Conservation (phyloP, 2,329 filamentous ascomycete genomes). For the Ophiocordyceps sinensis region DNA sequence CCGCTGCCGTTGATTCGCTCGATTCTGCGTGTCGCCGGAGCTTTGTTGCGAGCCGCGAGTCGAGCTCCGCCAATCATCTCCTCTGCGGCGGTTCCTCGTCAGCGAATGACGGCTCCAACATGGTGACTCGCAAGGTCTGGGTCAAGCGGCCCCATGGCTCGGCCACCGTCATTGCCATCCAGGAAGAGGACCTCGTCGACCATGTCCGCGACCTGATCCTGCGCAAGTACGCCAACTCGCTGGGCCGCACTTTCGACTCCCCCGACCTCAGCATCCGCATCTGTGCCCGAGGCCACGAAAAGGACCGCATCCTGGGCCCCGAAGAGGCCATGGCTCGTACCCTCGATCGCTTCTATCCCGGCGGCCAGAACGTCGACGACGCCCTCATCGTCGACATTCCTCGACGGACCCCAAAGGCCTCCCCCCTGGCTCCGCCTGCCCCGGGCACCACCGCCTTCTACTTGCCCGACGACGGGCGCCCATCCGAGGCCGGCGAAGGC, state of each 20-base stretch:
- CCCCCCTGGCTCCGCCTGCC: constrained; percentile 44
- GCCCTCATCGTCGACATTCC: constrained; percentile 85
- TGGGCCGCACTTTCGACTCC: constrained; percentile 78
- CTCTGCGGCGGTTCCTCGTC: constrained; percentile 11
- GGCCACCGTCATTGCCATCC: constrained; percentile 71
- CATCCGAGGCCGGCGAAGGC: constrained; percentile 56
- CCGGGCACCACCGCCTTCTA: constrained; percentile 34
- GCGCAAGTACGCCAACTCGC: constrained; percentile 83
- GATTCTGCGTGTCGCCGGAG: constrained; percentile 14
- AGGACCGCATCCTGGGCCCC: constrained; percentile 61
- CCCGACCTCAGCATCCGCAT: constrained; percentile 79
- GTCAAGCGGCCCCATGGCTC: constrained; percentile 78
- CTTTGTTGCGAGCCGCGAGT: constrained; percentile 23
- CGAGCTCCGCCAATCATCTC: constrained; percentile 16
- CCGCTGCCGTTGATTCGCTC: constrained; percentile 9
- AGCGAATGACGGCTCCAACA: constrained; percentile 15
- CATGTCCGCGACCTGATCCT: constrained; percentile 88
- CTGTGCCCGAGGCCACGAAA: constrained; percentile 48
- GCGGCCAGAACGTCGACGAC: constrained; percentile 77
- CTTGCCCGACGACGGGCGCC: constrained; percentile 47
- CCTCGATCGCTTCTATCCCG: constrained; percentile 71
- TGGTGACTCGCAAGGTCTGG: constrained; percentile 77
- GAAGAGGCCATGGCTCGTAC: constrained; percentile 72
- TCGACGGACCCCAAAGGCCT: constrained; percentile 65
- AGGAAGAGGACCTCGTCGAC: constrained; percentile 83